phyloP scores from a whole-genome alignment of 1,284 basidiomycete species.

The Leccinum insolens region DNA sequence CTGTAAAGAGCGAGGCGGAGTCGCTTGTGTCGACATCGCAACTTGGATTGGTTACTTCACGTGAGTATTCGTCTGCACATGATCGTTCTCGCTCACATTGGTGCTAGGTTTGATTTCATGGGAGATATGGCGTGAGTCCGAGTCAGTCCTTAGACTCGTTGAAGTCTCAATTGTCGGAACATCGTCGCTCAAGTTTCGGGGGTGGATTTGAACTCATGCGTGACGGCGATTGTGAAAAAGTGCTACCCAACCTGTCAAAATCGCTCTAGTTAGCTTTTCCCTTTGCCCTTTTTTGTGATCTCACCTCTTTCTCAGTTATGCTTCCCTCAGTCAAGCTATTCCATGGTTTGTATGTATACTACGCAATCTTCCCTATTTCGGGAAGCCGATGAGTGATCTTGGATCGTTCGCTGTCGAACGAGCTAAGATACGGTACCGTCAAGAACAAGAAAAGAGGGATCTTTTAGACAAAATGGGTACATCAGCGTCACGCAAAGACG shows the following conservation, averaged over 20 bases:
- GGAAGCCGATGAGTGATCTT: slow-evolving; percentile 23
- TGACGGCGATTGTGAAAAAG: slow-evolving; percentile 16
- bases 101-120: slow-evolving; percentile 29
- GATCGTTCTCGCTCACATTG: slow-evolving; percentile 5
- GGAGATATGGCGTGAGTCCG: slow-evolving; percentile 32
- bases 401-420: slow-evolving; percentile 27
- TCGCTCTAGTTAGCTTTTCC: slow-evolving; percentile 25
- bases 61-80: slow-evolving; percentile 12
- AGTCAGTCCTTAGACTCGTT: neutral
- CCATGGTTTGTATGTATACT: slow-evolving; percentile 37
- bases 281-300: neutral
- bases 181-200: slow-evolving; percentile 22
- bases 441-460: slow-evolving; percentile 30
- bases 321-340: slow-evolving; percentile 25
- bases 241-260: slow-evolving; percentile 22
- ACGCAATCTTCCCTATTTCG: slow-evolving; percentile 27
- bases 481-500: too few relatives aligned
- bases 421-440: slow-evolving; percentile 22
- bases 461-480: too few relatives aligned
- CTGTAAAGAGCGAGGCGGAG: slow-evolving; percentile 14
- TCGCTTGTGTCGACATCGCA: slow-evolving; percentile 18
- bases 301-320: slow-evolving; percentile 20
- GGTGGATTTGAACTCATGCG: slow-evolving; percentile 29
- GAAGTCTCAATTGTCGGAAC: neutral
- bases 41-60: slow-evolving; percentile 26